Conservation (phyloP, 2,329 filamentous ascomycete species). For the Zalaria obscura region DNA sequence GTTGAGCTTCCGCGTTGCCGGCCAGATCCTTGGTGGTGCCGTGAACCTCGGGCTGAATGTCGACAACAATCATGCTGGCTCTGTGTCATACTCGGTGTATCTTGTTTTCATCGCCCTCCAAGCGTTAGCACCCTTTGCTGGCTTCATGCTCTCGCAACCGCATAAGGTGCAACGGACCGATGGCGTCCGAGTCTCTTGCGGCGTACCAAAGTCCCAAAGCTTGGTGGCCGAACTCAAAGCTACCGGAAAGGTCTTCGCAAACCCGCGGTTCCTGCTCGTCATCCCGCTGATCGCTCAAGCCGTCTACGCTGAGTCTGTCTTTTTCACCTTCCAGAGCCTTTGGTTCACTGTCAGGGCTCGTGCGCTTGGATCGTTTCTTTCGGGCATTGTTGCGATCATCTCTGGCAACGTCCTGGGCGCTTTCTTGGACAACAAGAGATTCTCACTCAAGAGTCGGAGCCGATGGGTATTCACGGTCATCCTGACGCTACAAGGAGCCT, state of each 20-base stretch:
- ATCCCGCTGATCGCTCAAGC: constrained; percentile 56
- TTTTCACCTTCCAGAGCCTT: constrained; percentile 33
- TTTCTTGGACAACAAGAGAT: constrained; percentile 44
- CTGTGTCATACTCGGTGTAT: constrained; percentile 56
- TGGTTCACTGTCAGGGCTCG: constrained; percentile 29
- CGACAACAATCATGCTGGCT: constrained; percentile 41
- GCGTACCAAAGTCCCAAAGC: constrained; percentile 30
- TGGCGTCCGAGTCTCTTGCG: constrained; percentile 46
- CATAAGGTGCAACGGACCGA: constrained; percentile 50
- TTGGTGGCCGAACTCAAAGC: constrained; percentile 45
- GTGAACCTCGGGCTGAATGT: constrained; percentile 57
- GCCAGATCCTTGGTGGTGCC: constrained; percentile 57
- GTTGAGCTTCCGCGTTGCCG: constrained; percentile 46
- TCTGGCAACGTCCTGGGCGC: constrained; percentile 52
- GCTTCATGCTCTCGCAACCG: constrained; percentile 45
- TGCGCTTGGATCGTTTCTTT: constrained; percentile 30
- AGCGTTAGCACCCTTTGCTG: constrained; percentile 46
- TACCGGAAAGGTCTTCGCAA: constrained; percentile 43
- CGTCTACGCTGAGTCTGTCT: constrained; percentile 58
- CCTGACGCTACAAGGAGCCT: constrained; percentile 46
- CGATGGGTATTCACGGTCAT: constrained; percentile 41
- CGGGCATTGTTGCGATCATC: constrained; percentile 51
- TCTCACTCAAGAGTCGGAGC: constrained; percentile 40
- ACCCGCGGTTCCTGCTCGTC: constrained; percentile 43
- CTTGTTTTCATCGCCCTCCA: constrained; percentile 59